These are phyloP conservation scores for Boletus bicolor DNA, from an alignment of 768 basidiomycete genomes.

Conservation along the genomic window DNA sequence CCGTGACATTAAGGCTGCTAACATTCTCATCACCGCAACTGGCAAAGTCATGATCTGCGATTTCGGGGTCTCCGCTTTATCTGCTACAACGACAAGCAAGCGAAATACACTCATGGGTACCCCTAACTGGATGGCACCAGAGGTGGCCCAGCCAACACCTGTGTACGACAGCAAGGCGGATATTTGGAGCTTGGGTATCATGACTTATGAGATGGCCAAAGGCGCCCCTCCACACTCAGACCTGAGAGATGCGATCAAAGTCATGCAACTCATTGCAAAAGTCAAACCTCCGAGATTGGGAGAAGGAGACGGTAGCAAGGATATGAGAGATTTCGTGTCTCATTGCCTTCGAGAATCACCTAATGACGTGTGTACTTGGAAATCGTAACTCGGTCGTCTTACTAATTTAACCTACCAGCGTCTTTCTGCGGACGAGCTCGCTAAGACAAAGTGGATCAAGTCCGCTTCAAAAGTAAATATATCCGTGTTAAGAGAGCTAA, in stretches of 20 bases:
- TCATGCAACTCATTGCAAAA: constrained; percentile 86
- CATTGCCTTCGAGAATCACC: constrained; percentile 81
- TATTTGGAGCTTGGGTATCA: constrained; percentile 97
- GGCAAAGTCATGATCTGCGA: constrained; percentile 96
- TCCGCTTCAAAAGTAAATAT: constrained; percentile 62
- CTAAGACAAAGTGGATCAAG: constrained; percentile 89
- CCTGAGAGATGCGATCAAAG: constrained; percentile 74
- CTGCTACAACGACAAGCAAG: constrained; percentile 81
- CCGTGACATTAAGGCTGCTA: constrained; percentile 97
- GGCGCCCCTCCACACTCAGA: constrained; percentile 94
- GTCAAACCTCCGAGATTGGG: constrained; percentile 76
- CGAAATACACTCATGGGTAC: constrained; percentile 96
- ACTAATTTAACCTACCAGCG: constrained; percentile 48
- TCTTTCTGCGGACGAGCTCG: constrained; percentile 82
- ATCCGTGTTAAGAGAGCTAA: constrained; percentile 72
- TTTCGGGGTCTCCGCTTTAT: constrained; percentile 95
- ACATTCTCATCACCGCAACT: constrained; percentile 83
- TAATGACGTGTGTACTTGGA: constrained; percentile 52
- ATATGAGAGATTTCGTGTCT: constrained; percentile 85
- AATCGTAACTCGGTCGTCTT: neutral
- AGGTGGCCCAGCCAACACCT: constrained; percentile 87
- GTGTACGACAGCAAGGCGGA: constrained; percentile 97
- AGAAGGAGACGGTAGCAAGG: constrained; percentile 77
- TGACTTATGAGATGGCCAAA: constrained; percentile 94
- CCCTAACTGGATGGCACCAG: constrained; percentile 99